Percentiles rank a stretch among this genome's conserved stretches.
Conservation (phyloP, 1,284 basidiomycete species). For the Marasmius fiardii region DNA sequence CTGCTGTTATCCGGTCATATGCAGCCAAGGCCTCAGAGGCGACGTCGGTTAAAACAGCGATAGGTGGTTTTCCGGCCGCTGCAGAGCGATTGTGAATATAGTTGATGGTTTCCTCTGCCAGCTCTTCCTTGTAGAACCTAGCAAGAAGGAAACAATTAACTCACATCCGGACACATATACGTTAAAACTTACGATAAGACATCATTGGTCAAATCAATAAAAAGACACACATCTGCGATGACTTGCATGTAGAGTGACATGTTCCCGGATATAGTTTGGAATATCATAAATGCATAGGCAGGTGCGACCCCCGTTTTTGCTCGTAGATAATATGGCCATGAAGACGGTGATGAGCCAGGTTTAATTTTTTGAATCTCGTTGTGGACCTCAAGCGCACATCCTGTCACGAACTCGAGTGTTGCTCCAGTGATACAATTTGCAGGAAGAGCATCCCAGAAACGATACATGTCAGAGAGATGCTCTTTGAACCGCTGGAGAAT, state of each 20-base stretch:
- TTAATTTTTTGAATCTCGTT: not conserved
- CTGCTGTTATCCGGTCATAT: not conserved
- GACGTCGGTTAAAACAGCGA: not conserved
- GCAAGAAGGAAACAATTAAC: not conserved
- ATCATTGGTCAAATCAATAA: conserved; percentile 8
- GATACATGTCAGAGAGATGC: conserved; percentile 9
- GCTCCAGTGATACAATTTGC: conserved; percentile 7
- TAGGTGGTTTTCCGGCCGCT: not conserved
- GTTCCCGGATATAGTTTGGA: not conserved
- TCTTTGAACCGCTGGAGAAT: not conserved
- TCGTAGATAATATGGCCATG: conserved; percentile 11
- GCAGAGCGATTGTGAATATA: not conserved
- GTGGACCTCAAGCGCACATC: conserved; percentile 3
- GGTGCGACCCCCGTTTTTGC: conserved; percentile 8
- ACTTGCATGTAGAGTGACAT: conserved; percentile 10
- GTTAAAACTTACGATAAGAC: conserved; percentile 11
- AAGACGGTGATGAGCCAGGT: not conserved
- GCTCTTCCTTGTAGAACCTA: conserved; percentile 12
- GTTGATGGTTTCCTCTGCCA: conserved; percentile 4
- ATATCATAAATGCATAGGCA: conserved; percentile 2
- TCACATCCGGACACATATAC: too few species aligned
- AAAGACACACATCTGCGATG: conserved; percentile 10
- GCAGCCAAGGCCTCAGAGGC: conserved; percentile 2
- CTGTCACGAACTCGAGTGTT: conserved; percentile 9
- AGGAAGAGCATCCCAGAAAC: conserved; percentile 3